phyloP scores from a whole-genome alignment of 768 basidiomycete species.

The Leccinum ochraceum region DNA sequence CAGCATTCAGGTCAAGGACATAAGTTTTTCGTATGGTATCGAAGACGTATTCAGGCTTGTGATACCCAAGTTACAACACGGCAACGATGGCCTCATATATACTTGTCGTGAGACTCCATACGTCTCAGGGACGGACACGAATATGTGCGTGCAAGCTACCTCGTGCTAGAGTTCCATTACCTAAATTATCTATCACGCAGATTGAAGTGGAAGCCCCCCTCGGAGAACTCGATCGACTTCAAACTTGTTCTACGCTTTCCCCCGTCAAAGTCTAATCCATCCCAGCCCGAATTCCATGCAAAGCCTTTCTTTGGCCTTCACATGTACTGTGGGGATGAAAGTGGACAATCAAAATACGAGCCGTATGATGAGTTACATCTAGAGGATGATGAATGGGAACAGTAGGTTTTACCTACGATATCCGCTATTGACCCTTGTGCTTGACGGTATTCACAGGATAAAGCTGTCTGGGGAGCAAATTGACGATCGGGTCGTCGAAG shows the following conservation, averaged over 20 bases:
- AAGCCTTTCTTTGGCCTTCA: constrained; percentile 87
- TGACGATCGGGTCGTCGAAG: constrained; percentile 94
- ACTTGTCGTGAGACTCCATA: constrained; percentile 88
- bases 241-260: constrained; percentile 95
- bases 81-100: constrained; percentile 95
- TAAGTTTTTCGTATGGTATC: constrained; percentile 83
- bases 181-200: constrained; percentile 41
- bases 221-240: constrained; percentile 98
- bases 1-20: constrained; percentile 87
- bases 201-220: constrained; percentile 98
- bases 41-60: constrained; percentile 83
- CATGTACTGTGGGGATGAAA: constrained; percentile 75
- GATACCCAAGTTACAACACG: constrained; percentile 85
- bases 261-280: constrained; percentile 49
- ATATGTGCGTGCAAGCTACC: constrained; percentile 83
- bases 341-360: constrained; percentile 63
- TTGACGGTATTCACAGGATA: constrained; percentile 52
- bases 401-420: constrained; percentile 48
- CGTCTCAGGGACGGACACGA: constrained; percentile 76
- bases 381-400: constrained; percentile 91
- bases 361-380: constrained; percentile 85
- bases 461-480: constrained; percentile 82
- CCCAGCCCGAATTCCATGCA: constrained; percentile 73
- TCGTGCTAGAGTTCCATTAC: neutral
- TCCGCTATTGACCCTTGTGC: neutral